These are phyloP conservation scores for Pelargonium cotyledonis DNA, from an alignment of 441 rosid species.

Conservation along the genomic window DNA sequence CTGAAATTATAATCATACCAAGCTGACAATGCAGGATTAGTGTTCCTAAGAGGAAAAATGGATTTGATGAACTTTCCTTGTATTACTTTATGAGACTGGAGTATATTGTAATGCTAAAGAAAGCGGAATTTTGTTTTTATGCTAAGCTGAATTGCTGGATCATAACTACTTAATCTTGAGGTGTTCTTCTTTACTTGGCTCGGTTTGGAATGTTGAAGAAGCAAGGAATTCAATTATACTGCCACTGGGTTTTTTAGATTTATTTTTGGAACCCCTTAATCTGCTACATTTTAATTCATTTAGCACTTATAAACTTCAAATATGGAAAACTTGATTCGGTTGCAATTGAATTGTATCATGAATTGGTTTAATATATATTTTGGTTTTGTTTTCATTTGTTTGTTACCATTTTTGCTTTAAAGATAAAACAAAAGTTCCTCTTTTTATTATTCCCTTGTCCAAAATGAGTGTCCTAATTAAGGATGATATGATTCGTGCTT, in stretches of 20 bases:
- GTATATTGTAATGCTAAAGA: background rate
- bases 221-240: too few relatives aligned
- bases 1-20: slow-evolving; percentile 2
- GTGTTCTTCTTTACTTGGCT: background rate
- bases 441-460: background rate
- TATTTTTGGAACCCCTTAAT: background rate
- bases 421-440: background rate
- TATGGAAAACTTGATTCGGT: background rate
- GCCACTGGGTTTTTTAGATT: background rate
- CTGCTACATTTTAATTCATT: background rate
- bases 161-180: background rate
- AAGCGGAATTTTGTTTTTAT: background rate
- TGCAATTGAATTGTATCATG: slow-evolving; percentile 5
- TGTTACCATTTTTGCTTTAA: background rate
- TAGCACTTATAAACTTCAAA: background rate
- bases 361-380: background rate
- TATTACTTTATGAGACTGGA: background rate
- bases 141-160: background rate
- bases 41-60: background rate
- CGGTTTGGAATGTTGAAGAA: background rate
- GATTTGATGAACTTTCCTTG: slow-evolving; percentile 1
- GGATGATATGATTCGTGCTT: too few relatives aligned
- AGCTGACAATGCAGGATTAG: background rate
- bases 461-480: too few relatives aligned
- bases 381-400: background rate